These are phyloP conservation scores for Trichoderma atrobrunneum DNA, from an alignment of 2,329 filamentous ascomycete genomes.

Conservation along the genomic window DNA sequence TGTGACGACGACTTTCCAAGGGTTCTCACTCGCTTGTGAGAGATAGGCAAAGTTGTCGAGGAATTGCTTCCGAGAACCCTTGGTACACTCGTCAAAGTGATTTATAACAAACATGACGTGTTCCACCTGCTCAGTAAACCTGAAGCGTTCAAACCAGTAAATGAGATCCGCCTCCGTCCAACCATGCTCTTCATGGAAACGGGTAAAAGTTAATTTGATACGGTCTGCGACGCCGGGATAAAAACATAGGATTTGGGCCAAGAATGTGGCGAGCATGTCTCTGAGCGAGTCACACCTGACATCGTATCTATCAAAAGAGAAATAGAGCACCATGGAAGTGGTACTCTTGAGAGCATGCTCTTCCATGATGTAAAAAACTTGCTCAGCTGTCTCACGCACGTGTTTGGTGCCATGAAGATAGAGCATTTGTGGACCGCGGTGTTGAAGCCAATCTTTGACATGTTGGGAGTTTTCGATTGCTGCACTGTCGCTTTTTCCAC, in stretches of 20 bases:
- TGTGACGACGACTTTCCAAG: conserved; percentile 20
- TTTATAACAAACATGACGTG: conserved; percentile 21
- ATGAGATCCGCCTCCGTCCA: conserved; percentile 21
- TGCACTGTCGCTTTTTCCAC: neutral
- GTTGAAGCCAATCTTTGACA: conserved; percentile 8
- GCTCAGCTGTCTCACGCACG: conserved; percentile 18
- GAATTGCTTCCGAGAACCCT: conserved; percentile 20
- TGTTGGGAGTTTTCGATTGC: neutral
- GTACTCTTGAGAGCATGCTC: neutral
- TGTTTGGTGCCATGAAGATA: conserved; percentile 18
- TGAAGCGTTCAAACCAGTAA: conserved; percentile 19
- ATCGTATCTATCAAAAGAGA: conserved; percentile 19
- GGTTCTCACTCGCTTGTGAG: conserved; percentile 12
- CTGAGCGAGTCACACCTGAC: conserved; percentile 18
- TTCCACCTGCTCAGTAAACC: conserved; percentile 13
- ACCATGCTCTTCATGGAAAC: conserved; percentile 15
- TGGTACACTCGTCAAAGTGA: conserved; percentile 21
- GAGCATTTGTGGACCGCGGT: conserved; percentile 19
- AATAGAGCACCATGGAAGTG: conserved; percentile 16
- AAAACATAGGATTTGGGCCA: conserved; percentile 18
- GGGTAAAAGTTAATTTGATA: conserved; percentile 9
- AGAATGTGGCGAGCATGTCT: conserved; percentile 20
- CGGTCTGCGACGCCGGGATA: conserved; percentile 9
- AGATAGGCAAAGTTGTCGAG: conserved; percentile 18
- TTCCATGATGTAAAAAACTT: conserved; percentile 19